phyloP scores from a whole-genome alignment of 2,329 filamentous ascomycete genomes.

The Microdochium paspali region DNA sequence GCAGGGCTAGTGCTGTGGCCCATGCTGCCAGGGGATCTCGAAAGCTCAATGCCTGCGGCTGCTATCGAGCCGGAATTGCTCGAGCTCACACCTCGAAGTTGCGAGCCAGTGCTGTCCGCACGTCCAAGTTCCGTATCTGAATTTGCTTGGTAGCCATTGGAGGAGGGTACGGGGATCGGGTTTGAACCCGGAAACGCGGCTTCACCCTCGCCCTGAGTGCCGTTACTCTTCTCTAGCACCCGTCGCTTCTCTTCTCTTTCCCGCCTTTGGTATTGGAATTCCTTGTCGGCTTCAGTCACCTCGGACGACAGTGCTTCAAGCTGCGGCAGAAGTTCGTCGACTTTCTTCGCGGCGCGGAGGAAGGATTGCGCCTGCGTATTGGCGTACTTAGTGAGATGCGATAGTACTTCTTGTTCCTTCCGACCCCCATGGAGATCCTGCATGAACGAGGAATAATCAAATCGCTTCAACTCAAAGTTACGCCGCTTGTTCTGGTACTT shows the following conservation, averaged over 20 bases:
- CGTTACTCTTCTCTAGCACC: constrained; percentile 79
- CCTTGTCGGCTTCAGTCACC: constrained; percentile 89
- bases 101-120: constrained; percentile 65
- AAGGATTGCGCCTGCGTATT: constrained; percentile 82
- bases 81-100: constrained; percentile 43
- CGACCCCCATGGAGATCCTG: constrained; percentile 98
- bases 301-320: constrained; percentile 81
- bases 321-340: constrained; percentile 80
- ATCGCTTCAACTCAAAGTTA: constrained; percentile 93
- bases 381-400: constrained; percentile 88
- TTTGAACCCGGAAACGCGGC: constrained; percentile 32
- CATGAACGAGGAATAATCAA: constrained; percentile 99
- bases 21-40: constrained; percentile 48
- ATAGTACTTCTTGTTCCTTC: constrained; percentile 94
- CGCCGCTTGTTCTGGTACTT: constrained; percentile 93
- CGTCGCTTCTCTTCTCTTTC: constrained; percentile 92
- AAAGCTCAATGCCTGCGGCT: constrained; percentile 31
- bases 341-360: constrained; percentile 72
- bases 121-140: constrained; percentile 63
- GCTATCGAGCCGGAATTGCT: constrained; percentile 28
- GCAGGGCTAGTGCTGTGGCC: constrained; percentile 38
- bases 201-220: constrained; percentile 62
- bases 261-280: constrained; percentile 90
- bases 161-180: constrained; percentile 19
- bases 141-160: constrained; percentile 38